Base-by-base conservation (phyloP, 1,284 basidiomycete species). In the Tilletiaria anomala region DNA sequence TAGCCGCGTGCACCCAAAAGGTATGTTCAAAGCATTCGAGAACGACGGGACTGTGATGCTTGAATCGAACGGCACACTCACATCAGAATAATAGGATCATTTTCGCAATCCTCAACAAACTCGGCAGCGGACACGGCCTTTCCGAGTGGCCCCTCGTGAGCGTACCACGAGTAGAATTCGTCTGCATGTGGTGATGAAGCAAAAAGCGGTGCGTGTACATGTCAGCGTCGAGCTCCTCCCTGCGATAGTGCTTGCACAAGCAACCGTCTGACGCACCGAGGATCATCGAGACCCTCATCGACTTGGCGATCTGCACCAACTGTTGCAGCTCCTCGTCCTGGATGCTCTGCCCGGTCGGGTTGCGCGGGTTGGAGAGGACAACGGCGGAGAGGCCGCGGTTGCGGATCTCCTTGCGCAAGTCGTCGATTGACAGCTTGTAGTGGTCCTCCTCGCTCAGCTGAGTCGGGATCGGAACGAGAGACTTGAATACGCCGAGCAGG, bases 111-210 rank as follows among this genome's bases (percentile, higher is more conserved):
- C 18, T 88, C 78, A 34, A 93, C 73, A 56, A 80, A 88, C 54
- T 75, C 74, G 0, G 87, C 86, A 0, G 82, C 82, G 8, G 83
- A 87, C 21, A 91, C 69, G 14, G 81, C 80, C 50, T 78, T 77
- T 12, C 87, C 87, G 47, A 85, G 80, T 36, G 75, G 72, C 11
- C 79, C 77, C 50, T 78, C 70, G 39, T 87, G 82, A 15, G 79
- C 80, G 67, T 89, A 93, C 47, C 84, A 85, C 6, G 82, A 83
- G 66, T 87, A 88, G 68, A 87, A 86, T 78, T 84, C 48, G 32
- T 48, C 46, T n/a, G n/a, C n/a, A n/a, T n/a, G n/a, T n/a, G n/a
- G n/a, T n/a, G n/a, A n/a, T n/a, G n/a, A n/a, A n/a, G n/a, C 14
- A 45, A 40, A 21, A 42, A 45, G 35, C 42, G 40, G 41, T 44